A percentile compares a stretch with the other conserved stretches of the same genome.
Evolutionary conservation across 2,329 filamentous ascomycete genomes (phyloP).

Genomic region (Bimuria novae-zelandiae): DNA sequence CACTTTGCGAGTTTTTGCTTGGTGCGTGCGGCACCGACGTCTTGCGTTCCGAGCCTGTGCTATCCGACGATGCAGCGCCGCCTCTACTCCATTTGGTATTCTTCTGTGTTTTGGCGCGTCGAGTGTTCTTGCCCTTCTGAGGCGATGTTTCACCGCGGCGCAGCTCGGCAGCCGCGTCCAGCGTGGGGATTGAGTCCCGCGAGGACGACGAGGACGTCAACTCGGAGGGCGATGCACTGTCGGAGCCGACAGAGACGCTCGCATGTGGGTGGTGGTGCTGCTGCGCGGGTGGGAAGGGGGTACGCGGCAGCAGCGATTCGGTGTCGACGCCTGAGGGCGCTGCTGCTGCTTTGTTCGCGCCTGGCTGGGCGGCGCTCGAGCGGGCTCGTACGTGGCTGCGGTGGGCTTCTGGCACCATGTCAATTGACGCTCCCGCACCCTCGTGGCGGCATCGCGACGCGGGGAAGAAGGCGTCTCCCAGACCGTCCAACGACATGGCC

Average conservation of each 20-base stretch:
- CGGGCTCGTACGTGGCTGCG: conserved; percentile 17
- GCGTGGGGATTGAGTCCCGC: conserved; percentile 30
- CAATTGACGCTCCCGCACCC: conserved; percentile 24
- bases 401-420: conserved; percentile 27
- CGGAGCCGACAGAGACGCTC: conserved; percentile 30
- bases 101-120: conserved; percentile 35
- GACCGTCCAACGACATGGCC: conserved; percentile 25
- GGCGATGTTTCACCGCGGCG: conserved; percentile 28
- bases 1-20: conserved; percentile 18
- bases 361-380: conserved; percentile 1
- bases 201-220: conserved; percentile 38
- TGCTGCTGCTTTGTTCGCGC: conserved; percentile 30
- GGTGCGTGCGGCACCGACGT: conserved; percentile 25
- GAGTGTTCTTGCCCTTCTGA: conserved; percentile 32
- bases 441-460: conserved; percentile 7
- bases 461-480: conserved; percentile 15
- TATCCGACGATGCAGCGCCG: conserved; percentile 30
- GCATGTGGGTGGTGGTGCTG: conserved; percentile 31
- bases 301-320: too few species aligned
- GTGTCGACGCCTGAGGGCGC: conserved; percentile 20
- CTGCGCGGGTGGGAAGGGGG: conserved; percentile 14
- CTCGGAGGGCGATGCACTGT: conserved; percentile 31
- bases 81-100: conserved; percentile 38
- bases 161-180: conserved; percentile 23
- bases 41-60: conserved; percentile 32